Percentiles rank a stretch among this genome's conserved stretches.
These are phyloP conservation scores for Metarhizium album DNA, from an alignment of 2,329 filamentous ascomycete species.

Conservation along the genomic window DNA sequence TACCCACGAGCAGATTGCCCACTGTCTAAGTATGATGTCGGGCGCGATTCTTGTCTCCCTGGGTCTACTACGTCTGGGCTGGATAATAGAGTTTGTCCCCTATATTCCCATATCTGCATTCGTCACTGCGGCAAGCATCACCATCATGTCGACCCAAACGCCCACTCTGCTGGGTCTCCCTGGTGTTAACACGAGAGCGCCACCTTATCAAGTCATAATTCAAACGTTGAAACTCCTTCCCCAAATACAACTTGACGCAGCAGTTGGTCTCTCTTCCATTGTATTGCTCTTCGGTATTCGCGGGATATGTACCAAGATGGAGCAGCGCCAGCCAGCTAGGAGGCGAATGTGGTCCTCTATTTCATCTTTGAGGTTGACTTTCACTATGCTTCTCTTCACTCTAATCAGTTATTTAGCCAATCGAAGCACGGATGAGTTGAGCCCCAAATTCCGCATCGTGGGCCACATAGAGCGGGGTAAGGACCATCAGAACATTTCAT, in stretches of 20 bases:
- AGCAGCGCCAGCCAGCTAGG: slow-evolving; percentile 46
- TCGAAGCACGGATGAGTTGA: slow-evolving; percentile 32
- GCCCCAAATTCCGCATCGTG: slow-evolving; percentile 51
- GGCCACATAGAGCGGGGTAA: slow-evolving; percentile 53
- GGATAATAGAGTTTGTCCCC: slow-evolving; percentile 41
- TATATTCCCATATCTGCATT: slow-evolving; percentile 39
- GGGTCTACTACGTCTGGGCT: slow-evolving; percentile 36
- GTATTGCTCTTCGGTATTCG: slow-evolving; percentile 56
- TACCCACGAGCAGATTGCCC: slow-evolving; percentile 29
- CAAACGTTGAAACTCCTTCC: slow-evolving; percentile 29
- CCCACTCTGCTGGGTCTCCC: slow-evolving; percentile 32
- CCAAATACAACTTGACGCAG: slow-evolving; percentile 50
- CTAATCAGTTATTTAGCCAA: slow-evolving; percentile 62
- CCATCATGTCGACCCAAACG: slow-evolving; percentile 37
- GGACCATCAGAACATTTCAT: background rate
- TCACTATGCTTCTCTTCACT: slow-evolving; percentile 67
- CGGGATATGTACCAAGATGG: slow-evolving; percentile 46
- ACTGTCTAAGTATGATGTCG: slow-evolving; percentile 32
- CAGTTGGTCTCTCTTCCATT: slow-evolving; percentile 59
- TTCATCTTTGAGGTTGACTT: slow-evolving; percentile 63
- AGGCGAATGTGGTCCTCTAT: slow-evolving; percentile 61
- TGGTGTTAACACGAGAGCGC: slow-evolving; percentile 32
- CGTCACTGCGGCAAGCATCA: slow-evolving; percentile 39
- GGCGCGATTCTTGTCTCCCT: slow-evolving; percentile 33
- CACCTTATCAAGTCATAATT: slow-evolving; percentile 35